Evolutionary conservation across 208 protist species (phyloP).

Genomic region (Leishmania tarentolae): DNA sequence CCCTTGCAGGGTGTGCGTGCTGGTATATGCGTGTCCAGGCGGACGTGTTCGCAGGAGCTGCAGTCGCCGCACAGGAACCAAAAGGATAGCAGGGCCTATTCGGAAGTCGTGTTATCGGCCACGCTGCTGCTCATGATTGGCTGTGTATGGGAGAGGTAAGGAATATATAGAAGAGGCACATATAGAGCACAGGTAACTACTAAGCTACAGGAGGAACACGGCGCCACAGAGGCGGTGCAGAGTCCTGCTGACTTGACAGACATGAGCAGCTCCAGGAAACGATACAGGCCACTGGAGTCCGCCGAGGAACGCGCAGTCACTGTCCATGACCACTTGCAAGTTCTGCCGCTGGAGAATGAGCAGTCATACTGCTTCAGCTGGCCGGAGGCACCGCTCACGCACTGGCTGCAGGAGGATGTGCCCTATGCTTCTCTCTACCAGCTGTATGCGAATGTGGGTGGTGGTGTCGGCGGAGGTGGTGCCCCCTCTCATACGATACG

Average conservation of each 20-base stretch:
- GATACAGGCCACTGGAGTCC: conserved; percentile 78
- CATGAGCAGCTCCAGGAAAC: conserved; percentile 63
- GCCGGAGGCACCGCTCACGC: conserved; percentile 56
- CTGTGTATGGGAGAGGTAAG: background rate
- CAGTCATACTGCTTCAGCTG: conserved; percentile 86
- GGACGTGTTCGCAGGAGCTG: background rate
- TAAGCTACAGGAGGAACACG: background rate
- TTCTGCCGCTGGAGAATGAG: conserved; percentile 67
- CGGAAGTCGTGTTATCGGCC: background rate
- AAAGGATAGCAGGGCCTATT: background rate
- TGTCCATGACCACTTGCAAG: conserved; percentile 45
- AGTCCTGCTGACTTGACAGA: background rate
- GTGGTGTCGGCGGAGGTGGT: conserved; percentile 4
- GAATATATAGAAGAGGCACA: too few species aligned
- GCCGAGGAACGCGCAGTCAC: conserved; percentile 67
- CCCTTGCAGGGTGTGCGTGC: background rate
- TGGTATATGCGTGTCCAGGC: background rate
- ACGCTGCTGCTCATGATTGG: background rate
- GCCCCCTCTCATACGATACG: conserved; percentile 1
- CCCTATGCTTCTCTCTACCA: conserved; percentile 28
- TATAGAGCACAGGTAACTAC: background rate
- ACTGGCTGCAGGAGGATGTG: conserved; percentile 27
- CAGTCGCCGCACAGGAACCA: background rate
- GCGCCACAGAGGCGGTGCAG: background rate
- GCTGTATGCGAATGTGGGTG: conserved; percentile 5